Percentiles rank a stretch among this genome's conserved stretches.
Evolutionary conservation across 768 basidiomycete genomes (phyloP).

Genomic region (Macrocybe gigantea): DNA sequence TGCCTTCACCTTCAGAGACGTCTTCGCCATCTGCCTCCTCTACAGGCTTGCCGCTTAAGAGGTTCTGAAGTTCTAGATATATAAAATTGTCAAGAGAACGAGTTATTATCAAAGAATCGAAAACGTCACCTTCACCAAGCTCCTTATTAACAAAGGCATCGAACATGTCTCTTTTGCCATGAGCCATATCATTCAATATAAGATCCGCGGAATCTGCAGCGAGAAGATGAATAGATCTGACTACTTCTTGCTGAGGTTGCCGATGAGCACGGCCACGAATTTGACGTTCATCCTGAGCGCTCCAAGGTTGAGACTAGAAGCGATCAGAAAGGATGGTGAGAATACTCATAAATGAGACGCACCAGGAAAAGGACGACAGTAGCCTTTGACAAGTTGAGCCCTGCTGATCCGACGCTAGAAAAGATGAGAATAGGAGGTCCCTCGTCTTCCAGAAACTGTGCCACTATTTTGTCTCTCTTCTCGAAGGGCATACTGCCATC

Average conservation of each 20-base stretch:
- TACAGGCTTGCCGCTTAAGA: no score
- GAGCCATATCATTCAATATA: slow-evolving; percentile 12
- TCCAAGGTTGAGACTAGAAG: slow-evolving; percentile 23
- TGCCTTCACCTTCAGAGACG: no score
- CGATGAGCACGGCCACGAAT: slow-evolving; percentile 18
- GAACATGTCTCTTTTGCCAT: slow-evolving; percentile 19
- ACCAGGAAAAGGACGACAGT: slow-evolving; percentile 8
- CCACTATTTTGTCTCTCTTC: slow-evolving; percentile 6
- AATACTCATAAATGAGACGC: slow-evolving; percentile 7
- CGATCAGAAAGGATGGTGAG: background rate
- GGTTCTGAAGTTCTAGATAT: no score
- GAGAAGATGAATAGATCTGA: slow-evolving; percentile 17
- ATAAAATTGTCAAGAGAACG: no score
- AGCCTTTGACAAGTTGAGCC: slow-evolving; percentile 9
- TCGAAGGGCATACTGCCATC: slow-evolving; percentile 10
- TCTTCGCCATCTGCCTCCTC: no score
- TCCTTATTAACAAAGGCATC: slow-evolving; percentile 13
- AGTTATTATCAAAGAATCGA: no score
- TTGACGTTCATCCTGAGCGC: slow-evolving; percentile 19
- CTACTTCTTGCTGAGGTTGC: slow-evolving; percentile 18
- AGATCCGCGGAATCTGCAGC: slow-evolving; percentile 18
- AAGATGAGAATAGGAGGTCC: slow-evolving; percentile 8
- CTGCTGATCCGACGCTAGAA: slow-evolving; percentile 9
- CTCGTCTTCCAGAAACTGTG: slow-evolving; percentile 5
- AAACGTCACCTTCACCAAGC: background rate